Evolutionary conservation across 2,329 filamentous ascomycete genomes (phyloP), one percentile per base, ranked within the genome.

Genomic region (Beauveria scarabaeidicola): DNA sequence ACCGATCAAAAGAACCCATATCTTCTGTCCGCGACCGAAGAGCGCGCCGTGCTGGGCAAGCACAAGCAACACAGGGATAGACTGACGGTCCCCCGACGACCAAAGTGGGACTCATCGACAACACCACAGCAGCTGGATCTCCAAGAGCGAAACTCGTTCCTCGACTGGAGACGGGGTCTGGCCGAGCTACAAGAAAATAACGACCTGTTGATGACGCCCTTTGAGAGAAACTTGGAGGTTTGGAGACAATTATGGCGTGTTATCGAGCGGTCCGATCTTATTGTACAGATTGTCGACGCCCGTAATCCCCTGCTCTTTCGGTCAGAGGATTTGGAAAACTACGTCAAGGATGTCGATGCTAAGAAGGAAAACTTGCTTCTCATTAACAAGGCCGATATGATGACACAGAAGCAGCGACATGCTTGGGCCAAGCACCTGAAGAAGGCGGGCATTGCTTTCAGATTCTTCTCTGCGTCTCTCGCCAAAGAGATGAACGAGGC

Each of bases 341-440:
- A 99, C 66, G 94, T 99, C 68, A 95, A 96, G 75, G 91, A 95
- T 66, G 88, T 97, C 27, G 89, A 96, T 68, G 75, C 85, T 2
- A 87, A 85, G 70, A 97, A 99, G 78, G 83, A 91, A 71, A 99
- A 97, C 72, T 70, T 99, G 69, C 73, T 99, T 59, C 79, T 99
- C 59, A 93, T 99, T 69, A 99, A 99, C 80, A 99, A 99, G 80
- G 92, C 94, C 50, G 94, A 99, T 75, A 97, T 99, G 94, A 92
- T 99, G 90, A 96, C 92, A 1, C 73, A 85, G 52, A 84, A 85
- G 67, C 95, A 99, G 76, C 81, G 94, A 64, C 82, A 82, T 64
- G 79, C 81, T 0, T 99, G 94, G 94, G 92, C 92, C 3, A 83
- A 88, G 66, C 91, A 96, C 70, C 90, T 99, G 66, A 87, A 87